Evolutionary conservation across 768 basidiomycete genomes (phyloP).

Genomic region (Auriscalpium orientale): DNA sequence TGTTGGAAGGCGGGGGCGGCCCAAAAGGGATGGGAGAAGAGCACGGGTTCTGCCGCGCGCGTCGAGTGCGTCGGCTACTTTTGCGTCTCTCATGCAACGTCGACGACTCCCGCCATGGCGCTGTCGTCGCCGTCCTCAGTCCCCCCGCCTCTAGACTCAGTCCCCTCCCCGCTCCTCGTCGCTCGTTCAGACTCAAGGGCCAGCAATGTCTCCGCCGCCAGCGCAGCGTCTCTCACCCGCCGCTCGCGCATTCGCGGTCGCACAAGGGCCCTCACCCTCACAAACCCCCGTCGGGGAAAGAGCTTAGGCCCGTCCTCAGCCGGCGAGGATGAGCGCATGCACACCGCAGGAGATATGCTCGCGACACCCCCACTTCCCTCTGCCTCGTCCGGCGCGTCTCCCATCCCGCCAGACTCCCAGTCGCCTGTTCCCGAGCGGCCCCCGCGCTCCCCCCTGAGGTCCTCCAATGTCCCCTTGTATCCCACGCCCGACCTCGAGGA

Average conservation of each 20-base stretch:
- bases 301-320: constrained; percentile 15
- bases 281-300: constrained; percentile 18
- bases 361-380: constrained; percentile 13
- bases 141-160: constrained; percentile 6
- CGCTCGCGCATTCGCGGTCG: constrained; percentile 25
- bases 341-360: constrained; percentile 8
- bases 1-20: no score
- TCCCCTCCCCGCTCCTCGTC: constrained; percentile 9
- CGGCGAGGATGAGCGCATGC: constrained; percentile 8
- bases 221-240: constrained; percentile 21
- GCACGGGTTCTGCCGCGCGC: not conserved
- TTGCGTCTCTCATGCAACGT: constrained; percentile 11
- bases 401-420: not conserved
- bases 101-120: constrained; percentile 22
- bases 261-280: constrained; percentile 17
- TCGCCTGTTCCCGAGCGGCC: constrained; percentile 8
- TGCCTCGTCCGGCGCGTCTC: constrained; percentile 1
- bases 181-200: constrained; percentile 24
- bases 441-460: constrained; percentile 14
- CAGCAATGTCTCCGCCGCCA: constrained; percentile 19
- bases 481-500: not conserved
- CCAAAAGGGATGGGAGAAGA: not conserved
- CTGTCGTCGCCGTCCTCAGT: constrained; percentile 20
- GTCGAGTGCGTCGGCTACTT: not conserved
- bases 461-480: not conserved